Evolutionary conservation across 2,329 filamentous ascomycete species (phyloP).

Genomic region (Macrophomina tecta): DNA sequence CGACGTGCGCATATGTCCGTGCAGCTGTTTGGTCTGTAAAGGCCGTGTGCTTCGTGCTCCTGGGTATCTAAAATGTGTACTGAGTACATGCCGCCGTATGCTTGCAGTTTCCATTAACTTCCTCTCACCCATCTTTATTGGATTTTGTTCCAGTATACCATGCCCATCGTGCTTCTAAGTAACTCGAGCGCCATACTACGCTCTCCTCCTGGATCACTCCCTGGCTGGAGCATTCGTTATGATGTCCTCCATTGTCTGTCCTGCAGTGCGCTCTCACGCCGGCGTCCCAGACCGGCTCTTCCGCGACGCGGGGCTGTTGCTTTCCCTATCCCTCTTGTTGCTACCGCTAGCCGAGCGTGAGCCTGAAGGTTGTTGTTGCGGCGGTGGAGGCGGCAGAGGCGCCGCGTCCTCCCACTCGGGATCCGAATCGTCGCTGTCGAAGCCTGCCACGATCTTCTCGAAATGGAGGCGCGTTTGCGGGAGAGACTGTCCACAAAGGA

Average conservation of each 20-base stretch:
- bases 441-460: conserved; percentile 40
- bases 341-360: neutral
- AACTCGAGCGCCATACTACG: no score
- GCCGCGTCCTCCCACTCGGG: conserved; percentile 27
- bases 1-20: neutral
- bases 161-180: no score
- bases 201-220: no score
- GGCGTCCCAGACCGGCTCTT: conserved; percentile 12
- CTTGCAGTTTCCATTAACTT: no score
- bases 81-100: no score
- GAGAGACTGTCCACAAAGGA: conserved; percentile 34
- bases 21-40: neutral
- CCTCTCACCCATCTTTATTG: no score
- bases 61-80: neutral
- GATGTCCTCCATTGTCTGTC: no score
- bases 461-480: conserved; percentile 41
- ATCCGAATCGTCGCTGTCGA: conserved; percentile 28
- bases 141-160: no score
- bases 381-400: conserved; percentile 13
- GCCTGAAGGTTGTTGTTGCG: conserved; percentile 1
- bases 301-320: conserved; percentile 8
- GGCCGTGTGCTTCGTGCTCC: neutral
- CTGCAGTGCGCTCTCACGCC: neutral
- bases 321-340: conserved; percentile 16
- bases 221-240: no score